Percentiles rank a stretch among this genome's conserved stretches.
These are phyloP conservation scores for Phytopythium boreale DNA, from an alignment of 352 stramenopile species.

Conservation along the genomic window DNA sequence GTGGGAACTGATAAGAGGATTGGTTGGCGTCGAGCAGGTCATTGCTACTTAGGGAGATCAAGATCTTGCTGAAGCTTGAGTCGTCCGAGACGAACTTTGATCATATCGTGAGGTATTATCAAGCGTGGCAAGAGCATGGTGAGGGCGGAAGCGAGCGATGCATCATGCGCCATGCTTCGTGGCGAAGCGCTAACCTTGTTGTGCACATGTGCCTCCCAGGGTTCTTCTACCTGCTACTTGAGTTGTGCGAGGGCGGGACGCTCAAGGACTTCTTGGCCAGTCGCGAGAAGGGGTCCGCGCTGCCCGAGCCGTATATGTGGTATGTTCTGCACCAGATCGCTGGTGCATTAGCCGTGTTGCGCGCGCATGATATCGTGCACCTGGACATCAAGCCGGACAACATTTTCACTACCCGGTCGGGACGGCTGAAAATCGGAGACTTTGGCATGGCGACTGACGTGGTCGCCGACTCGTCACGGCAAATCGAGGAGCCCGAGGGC, in stretches of 20 bases:
- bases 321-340: constrained; percentile 69
- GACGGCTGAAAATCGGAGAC: constrained; percentile 86
- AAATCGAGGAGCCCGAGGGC: constrained; percentile 85
- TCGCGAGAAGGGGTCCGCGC: constrained; percentile 17
- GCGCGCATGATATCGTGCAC: constrained; percentile 90
- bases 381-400: constrained; percentile 98
- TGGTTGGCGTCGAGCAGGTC: constrained; percentile 24
- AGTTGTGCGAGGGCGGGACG: constrained; percentile 89
- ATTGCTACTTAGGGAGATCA: constrained; percentile 62
- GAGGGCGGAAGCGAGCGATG: neutral
- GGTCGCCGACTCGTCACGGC: constrained; percentile 15
- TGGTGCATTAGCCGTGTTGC: constrained; percentile 84
- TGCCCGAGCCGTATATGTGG: constrained; percentile 71
- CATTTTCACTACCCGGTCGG: constrained; percentile 83
- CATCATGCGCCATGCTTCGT: neutral
- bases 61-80: constrained; percentile 40
- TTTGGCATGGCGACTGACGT: constrained; percentile 89
- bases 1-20: neutral
- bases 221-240: constrained; percentile 93
- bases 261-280: constrained; percentile 67
- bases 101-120: constrained; percentile 93
- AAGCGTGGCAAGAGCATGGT: constrained; percentile 93
- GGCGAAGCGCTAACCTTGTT: neutral
- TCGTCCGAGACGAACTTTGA: constrained; percentile 40
- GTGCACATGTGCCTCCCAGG: constrained; percentile 20